A percentile compares a stretch with the other conserved stretches of the same genome.
These are phyloP conservation scores for Malus hybrid DNA, from an alignment of 331 rosid species.

Conservation along the genomic window DNA sequence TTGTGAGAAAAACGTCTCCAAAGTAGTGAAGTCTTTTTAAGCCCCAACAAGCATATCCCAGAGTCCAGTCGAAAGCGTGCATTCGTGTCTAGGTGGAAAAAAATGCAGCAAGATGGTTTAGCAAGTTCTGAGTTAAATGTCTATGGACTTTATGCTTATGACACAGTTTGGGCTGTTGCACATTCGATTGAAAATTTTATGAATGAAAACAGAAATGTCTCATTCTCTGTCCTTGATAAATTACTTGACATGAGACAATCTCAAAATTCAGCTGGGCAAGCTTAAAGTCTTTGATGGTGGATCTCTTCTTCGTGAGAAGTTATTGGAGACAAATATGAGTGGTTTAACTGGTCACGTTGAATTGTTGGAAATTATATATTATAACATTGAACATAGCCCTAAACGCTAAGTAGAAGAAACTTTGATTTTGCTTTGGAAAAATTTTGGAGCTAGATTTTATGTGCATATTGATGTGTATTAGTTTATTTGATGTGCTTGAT, in stretches of 20 bases:
- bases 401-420: no score
- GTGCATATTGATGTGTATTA: no score
- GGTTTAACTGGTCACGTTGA: conserved; percentile 65
- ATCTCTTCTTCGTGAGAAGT: conserved; percentile 37
- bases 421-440: no score
- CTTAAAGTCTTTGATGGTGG: conserved; percentile 69
- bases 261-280: conserved; percentile 38
- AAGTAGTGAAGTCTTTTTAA: no score
- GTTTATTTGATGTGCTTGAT: no score
- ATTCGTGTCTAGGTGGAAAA: conserved; percentile 52
- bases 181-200: conserved; percentile 49
- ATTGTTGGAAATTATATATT: conserved; percentile 9
- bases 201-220: conserved; percentile 29
- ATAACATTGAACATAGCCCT: no score
- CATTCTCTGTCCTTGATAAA: conserved; percentile 39
- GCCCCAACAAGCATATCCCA: no score
- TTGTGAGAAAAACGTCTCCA: no score
- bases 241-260: conserved; percentile 22
- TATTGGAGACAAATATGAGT: conserved; percentile 46
- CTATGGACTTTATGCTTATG: conserved; percentile 76
- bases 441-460: no score
- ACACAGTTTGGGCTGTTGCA: conserved; percentile 75
- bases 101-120: conserved; percentile 32
- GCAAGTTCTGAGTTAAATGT: conserved; percentile 37
- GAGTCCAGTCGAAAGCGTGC: conserved; percentile 37